Percentiles rank a stretch among this genome's conserved stretches.
These are phyloP conservation scores for Solanum pennellii DNA, from an alignment of 257 asterid genomes.

Conservation along the genomic window DNA sequence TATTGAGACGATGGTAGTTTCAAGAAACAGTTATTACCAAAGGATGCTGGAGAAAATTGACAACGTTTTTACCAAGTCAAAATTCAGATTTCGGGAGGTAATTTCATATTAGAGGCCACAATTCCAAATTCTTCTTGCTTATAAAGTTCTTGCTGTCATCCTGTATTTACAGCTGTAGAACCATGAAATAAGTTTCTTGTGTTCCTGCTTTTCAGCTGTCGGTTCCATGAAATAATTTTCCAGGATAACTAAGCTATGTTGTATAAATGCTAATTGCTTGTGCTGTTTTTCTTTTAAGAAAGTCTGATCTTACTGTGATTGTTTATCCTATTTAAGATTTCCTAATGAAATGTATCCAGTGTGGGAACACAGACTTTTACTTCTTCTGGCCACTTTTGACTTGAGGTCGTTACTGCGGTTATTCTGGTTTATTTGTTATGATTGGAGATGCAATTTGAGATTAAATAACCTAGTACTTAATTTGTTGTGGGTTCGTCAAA, in stretches of 20 bases:
- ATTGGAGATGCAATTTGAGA: neutral
- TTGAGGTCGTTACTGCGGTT: neutral
- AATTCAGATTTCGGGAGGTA: conserved; percentile 63
- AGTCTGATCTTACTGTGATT: neutral
- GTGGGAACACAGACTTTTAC: neutral
- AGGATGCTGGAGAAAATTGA: conserved; percentile 69
- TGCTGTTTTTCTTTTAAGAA: neutral
- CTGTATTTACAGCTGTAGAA: neutral
- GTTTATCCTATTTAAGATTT: neutral
- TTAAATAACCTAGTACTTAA: neutral
- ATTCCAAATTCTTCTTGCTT: neutral
- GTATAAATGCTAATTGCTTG: neutral
- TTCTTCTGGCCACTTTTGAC: neutral
- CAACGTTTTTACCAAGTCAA: conserved; percentile 37
- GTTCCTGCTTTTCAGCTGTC: neutral
- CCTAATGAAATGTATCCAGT: neutral
- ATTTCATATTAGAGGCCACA: neutral
- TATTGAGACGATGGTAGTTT: conserved; percentile 42
- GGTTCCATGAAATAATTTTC: neutral
- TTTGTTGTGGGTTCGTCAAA: neutral
- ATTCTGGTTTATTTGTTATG: neutral
- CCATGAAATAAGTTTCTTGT: neutral
- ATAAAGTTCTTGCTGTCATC: neutral
- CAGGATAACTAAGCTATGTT: neutral
- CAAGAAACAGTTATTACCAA: conserved; percentile 56